These are phyloP conservation scores for Kwoniella pini DNA, from an alignment of 768 basidiomycete genomes.

Conservation along the genomic window DNA sequence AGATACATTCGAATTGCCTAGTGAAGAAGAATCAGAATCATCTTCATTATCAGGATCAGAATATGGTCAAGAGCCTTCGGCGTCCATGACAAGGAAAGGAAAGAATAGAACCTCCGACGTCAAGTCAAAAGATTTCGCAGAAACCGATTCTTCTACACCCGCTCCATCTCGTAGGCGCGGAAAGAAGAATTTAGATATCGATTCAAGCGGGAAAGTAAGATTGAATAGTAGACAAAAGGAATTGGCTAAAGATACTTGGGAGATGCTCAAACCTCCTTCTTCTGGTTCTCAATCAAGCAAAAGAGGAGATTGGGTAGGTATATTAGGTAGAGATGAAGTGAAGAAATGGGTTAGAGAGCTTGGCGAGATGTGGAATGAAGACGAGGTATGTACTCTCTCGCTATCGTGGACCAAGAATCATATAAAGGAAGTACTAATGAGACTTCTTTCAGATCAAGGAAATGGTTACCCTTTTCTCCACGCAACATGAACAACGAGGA, in stretches of 20 bases:
- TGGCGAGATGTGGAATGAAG: slow-evolving; percentile 51
- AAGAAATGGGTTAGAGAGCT: slow-evolving; percentile 43
- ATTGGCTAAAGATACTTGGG: slow-evolving; percentile 47
- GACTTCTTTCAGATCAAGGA: slow-evolving; percentile 40
- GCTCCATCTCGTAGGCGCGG: background rate
- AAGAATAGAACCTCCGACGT: background rate
- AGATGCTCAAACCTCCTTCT: slow-evolving; percentile 38
- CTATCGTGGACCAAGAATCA: background rate
- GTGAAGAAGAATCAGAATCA: slow-evolving; percentile 15
- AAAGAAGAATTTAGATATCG: slow-evolving; percentile 8
- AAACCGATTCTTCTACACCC: background rate
- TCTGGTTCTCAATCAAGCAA: background rate
- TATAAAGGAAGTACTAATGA: background rate
- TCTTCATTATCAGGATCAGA: slow-evolving; percentile 19
- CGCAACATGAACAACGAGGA: slow-evolving; percentile 50
- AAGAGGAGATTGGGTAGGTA: background rate
- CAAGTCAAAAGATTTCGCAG: slow-evolving; percentile 17
- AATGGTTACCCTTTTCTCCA: slow-evolving; percentile 53
- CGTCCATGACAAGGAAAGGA: background rate
- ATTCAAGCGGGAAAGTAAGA: slow-evolving; percentile 21
- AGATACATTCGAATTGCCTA: slow-evolving; percentile 20
- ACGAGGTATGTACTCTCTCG: slow-evolving; percentile 43
- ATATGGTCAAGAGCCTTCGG: slow-evolving; percentile 4
- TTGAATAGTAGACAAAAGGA: slow-evolving; percentile 42
- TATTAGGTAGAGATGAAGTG: slow-evolving; percentile 47